Base-by-base conservation (phyloP, 257 asterid genomes). In the Eucommia ulmoides region DNA sequence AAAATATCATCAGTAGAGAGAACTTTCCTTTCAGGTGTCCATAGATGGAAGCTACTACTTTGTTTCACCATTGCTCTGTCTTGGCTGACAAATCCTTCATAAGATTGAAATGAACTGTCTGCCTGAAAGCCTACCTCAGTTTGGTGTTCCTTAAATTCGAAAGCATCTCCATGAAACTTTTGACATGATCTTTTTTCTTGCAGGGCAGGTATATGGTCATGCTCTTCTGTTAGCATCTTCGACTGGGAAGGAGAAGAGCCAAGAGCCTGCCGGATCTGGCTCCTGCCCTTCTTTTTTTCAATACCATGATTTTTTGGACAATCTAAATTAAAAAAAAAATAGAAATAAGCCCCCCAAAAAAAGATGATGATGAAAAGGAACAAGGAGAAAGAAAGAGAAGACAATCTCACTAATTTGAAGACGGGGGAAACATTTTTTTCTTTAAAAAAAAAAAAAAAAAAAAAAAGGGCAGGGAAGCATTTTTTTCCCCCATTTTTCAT, bases 251-350 rank as follows among this genome's bases (percentile, higher is more conserved):
- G 56, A 56, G 64, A 45, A 57, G 63, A 53, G 47, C 59, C 77
- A 18, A 67, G 56, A 48, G 79, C 50, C 50, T 51, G 59, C 64
- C 52, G 49, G 35, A 68, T 59, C 68, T 55, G 65, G 60, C 51
- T 64, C 69, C 60, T 63, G 74, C 65, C 26, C 75, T 79, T 74
- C 72, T 74, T 79, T 62, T 59, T 74, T 61, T 62, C 64, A 44
- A 56, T 62, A 56, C 61, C 79, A 70, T 50, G 33, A 35, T 70
- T 45, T 51, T 52, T 73, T 49, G 71, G 66, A 61, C 65, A 51
- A 60, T 60, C 66, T 72, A 45, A 22, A 67, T 29, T 22, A 14
- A 14, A 23, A 49, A 41, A 29, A 8, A 62, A 19, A 52, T 23
- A 67, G 41, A 14, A 58, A 23, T 22, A 18, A 65, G 48, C 29